Percentiles rank a stretch among this genome's conserved stretches.
phyloP scores from a whole-genome alignment of 2,329 filamentous ascomycete genomes.

The Thelonectria rubi region DNA sequence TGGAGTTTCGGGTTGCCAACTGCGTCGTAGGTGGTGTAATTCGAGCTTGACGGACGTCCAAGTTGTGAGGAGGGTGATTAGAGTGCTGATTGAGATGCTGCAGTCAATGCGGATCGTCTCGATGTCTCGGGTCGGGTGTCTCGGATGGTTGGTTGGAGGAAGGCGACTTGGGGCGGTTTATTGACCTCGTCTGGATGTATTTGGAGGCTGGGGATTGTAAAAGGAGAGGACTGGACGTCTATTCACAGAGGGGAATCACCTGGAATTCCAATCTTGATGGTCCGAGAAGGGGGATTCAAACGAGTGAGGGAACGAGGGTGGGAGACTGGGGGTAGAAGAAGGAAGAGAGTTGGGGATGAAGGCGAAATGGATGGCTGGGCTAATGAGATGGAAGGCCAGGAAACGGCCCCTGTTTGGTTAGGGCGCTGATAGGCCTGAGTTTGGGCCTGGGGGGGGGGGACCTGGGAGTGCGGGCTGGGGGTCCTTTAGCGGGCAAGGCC shows the following conservation, averaged over 20 bases:
- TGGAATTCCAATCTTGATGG: slow-evolving; percentile 40
- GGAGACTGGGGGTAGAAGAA: slow-evolving; percentile 36
- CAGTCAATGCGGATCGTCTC: slow-evolving; percentile 37
- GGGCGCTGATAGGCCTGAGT: slow-evolving; percentile 4
- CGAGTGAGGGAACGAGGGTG: slow-evolving; percentile 36
- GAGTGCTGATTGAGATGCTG: slow-evolving; percentile 24
- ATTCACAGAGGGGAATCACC: slow-evolving; percentile 38
- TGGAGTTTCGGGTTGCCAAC: slow-evolving; percentile 23
- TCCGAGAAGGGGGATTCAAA: slow-evolving; percentile 41
- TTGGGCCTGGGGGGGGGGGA: not conserved
- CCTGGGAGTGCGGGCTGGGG: not conserved
- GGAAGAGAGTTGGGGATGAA: slow-evolving; percentile 22
- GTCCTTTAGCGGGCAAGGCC: slow-evolving; percentile 1
- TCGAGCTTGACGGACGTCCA: not conserved
- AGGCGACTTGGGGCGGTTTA: not conserved
- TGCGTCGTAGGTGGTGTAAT: slow-evolving; percentile 30
- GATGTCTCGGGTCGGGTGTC: slow-evolving; percentile 27
- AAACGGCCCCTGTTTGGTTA: not conserved
- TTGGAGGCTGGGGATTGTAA: slow-evolving; percentile 28
- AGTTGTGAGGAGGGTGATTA: slow-evolving; percentile 30
- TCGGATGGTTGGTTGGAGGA: not conserved
- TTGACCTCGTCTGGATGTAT: slow-evolving; percentile 2
- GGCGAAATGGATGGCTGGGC: not conserved
- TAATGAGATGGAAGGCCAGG: not conserved
- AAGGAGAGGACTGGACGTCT: slow-evolving; percentile 38